Conservation (phyloP, 164 flowering plant genomes). For the Nymphaea colorata region DNA sequence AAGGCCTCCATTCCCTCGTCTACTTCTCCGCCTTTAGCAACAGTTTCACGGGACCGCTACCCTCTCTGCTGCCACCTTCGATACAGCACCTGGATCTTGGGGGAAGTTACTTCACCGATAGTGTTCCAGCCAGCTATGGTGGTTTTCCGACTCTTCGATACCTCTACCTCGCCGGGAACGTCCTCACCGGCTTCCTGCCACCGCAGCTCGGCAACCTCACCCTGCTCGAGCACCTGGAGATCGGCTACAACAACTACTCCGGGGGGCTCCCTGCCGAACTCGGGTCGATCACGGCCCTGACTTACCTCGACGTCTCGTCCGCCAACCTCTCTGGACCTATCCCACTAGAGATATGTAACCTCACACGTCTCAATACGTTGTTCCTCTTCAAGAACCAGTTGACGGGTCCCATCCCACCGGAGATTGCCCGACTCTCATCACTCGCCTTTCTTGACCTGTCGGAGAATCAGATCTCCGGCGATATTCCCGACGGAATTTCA, state of each 20-base stretch:
- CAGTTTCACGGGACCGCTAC: slow-evolving; percentile 67
- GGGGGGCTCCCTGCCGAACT: slow-evolving; percentile 42
- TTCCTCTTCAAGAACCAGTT: slow-evolving; percentile 54
- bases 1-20: slow-evolving; percentile 36
- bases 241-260: slow-evolving; percentile 58
- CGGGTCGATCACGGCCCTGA: slow-evolving; percentile 28
- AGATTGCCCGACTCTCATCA: slow-evolving; percentile 19
- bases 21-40: slow-evolving; percentile 67
- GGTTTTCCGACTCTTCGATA: slow-evolving; percentile 32
- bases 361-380: slow-evolving; percentile 37
- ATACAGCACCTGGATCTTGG: slow-evolving; percentile 66
- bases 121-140: slow-evolving; percentile 48
- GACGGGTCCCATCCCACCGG: slow-evolving; percentile 53
- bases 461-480: slow-evolving; percentile 49
- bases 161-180: slow-evolving; percentile 61
- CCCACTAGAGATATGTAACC: slow-evolving; percentile 35
- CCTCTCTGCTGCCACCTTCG: slow-evolving; percentile 33
- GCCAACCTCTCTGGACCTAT: slow-evolving; percentile 48
- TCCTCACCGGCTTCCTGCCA: slow-evolving; percentile 49
- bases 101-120: slow-evolving; percentile 80
- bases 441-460: slow-evolving; percentile 61
- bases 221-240: slow-evolving; percentile 53
- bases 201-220: slow-evolving; percentile 30
- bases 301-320: slow-evolving; percentile 50
- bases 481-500: slow-evolving; percentile 37